These are phyloP conservation scores for Neonectria sp. DNA, from an alignment of 2,329 filamentous ascomycete species.

Conservation along the genomic window DNA sequence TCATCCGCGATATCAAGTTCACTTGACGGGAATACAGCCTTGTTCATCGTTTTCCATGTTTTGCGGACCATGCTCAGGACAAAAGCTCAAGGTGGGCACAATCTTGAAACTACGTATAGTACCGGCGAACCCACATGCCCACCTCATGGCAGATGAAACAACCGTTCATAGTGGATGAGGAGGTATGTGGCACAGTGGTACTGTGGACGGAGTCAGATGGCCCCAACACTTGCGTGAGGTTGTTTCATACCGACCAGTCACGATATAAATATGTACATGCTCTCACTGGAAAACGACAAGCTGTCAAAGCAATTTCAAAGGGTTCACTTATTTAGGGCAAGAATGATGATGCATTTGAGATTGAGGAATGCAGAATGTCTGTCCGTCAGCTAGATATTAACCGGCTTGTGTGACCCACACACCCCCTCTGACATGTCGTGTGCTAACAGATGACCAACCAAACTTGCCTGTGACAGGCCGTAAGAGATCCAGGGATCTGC, in stretches of 20 bases:
- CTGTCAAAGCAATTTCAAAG: no score
- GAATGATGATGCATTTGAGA: not conserved
- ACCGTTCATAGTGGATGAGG: conserved; percentile 16
- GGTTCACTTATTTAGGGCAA: no score
- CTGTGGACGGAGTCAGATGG: conserved; percentile 16
- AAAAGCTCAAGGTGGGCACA: not conserved
- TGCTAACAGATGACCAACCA: conserved; percentile 10
- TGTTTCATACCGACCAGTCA: conserved; percentile 23
- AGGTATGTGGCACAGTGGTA: not conserved
- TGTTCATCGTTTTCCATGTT: not conserved
- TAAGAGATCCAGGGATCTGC: conserved; percentile 27
- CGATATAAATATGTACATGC: not conserved
- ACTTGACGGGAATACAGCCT: not conserved
- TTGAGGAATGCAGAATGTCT: not conserved
- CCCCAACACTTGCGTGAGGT: conserved; percentile 14
- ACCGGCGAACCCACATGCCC: conserved; percentile 16
- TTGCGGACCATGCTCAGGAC: not conserved
- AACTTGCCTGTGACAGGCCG: not conserved
- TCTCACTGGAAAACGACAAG: not conserved
- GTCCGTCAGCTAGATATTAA: not conserved
- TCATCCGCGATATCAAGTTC: not conserved
- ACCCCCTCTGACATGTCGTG: not conserved
- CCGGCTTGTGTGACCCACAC: not conserved
- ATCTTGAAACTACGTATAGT: not conserved
- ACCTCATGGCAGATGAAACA: conserved; percentile 29